Base-by-base conservation (phyloP, 768 basidiomycete species). In the Kwoniella europaea region DNA sequence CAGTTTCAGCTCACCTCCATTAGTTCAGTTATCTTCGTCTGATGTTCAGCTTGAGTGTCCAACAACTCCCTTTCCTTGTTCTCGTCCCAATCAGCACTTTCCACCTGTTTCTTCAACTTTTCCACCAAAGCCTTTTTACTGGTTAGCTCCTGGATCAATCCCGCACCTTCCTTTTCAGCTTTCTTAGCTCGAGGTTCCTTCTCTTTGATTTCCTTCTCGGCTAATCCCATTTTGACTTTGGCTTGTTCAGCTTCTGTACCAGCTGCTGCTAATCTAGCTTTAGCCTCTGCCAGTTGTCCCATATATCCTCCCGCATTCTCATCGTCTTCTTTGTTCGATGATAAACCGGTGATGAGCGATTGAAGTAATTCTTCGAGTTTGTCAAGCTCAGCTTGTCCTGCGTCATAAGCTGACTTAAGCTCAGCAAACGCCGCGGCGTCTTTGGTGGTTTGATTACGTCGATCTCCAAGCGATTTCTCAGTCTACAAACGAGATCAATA, bases 281-380 rank as follows among this genome's bases (percentile, higher is more conserved):
- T 89, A 0, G 94, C 92, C 15, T 92, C 90, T 0, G 94, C 92
- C 53, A 99, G 88, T 82, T 98, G 95, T 20, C 94, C 97, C 89
- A 98, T 91, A 83, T 98, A 98, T 0, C 97, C 97, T 2, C 94
- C 93, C 10, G 91, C 90, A 24, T 77, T 82, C 10, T 89, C 88
- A 18, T 89, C 88, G 52, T 89, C 89, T 35, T 86, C 84, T 62
- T 87, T 87, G 52, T 85, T 87, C 4, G 91, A 91, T 5, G 82
- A 78, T 10, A 98, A 88, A 55, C 97, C 97, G 0, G 96, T 98
- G 58, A 96, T 87, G 20, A 98, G 89, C 0, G 93, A 93, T 82
- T 98, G 96, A 0, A 98, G 87, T n/a, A 98, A 90, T 76, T 94
- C 93, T 83, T 98, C 95, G 16, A 90, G 88, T 20, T 89, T 91